Percentiles rank a stretch among this genome's conserved stretches.
Evolutionary conservation across 805 yeast species (phyloP).

Genomic region (Yarrowia sp.): DNA sequence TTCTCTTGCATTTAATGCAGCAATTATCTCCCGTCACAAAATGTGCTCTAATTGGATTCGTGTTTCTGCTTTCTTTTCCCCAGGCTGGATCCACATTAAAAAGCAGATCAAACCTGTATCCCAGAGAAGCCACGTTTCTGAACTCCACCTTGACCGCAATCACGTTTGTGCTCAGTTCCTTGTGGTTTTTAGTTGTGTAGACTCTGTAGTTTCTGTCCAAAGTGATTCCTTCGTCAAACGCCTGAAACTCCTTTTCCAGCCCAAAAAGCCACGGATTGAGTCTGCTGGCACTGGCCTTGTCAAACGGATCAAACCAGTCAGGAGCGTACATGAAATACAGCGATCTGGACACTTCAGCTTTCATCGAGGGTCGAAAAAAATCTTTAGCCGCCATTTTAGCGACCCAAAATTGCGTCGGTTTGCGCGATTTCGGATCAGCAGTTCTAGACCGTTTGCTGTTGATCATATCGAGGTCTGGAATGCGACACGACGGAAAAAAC

Average conservation of each 20-base stretch:
- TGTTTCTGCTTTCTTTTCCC: not conserved
- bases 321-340: constrained; percentile 8
- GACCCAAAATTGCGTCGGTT: constrained; percentile 16
- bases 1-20: constrained; percentile 8
- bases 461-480: not conserved
- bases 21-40: constrained; percentile 12
- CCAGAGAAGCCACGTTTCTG: not conserved
- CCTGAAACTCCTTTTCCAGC: not conserved
- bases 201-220: not conserved
- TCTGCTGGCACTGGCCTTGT: not conserved
- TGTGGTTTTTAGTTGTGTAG: not conserved
- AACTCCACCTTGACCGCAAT: constrained; percentile 12
- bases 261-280: constrained; percentile 1
- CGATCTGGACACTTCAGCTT: not conserved
- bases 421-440: not conserved
- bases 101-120: not conserved
- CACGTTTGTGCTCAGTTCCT: not conserved
- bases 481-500: constrained; percentile 1
- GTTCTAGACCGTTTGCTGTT: not conserved
- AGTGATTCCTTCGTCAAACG: not conserved
- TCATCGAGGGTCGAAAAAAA: constrained; percentile 6
- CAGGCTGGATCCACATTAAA: constrained; percentile 3
- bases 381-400: not conserved
- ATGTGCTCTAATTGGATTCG: not conserved
- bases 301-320: constrained; percentile 1